Conservation (phyloP, 306 rosid species). For the Fragaria vesca region DNA sequence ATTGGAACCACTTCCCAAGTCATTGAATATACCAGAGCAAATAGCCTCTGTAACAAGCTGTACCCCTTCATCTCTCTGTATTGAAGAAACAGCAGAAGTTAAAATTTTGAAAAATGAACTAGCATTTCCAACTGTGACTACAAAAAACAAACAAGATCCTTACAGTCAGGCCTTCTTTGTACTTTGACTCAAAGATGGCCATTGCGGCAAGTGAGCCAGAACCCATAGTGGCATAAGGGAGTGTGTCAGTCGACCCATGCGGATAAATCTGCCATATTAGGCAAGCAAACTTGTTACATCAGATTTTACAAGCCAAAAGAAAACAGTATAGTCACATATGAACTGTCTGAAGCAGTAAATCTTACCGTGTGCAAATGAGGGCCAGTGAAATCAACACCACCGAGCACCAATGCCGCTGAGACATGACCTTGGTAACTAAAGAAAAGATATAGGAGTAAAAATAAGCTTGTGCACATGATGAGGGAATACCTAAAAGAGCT, state of each 20-base stretch:
- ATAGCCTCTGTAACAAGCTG: constrained; percentile 58
- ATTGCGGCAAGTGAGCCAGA: constrained; percentile 65
- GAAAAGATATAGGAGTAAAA: constrained; percentile 19
- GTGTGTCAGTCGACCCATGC: constrained; percentile 82
- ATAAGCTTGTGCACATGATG: background rate
- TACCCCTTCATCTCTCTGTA: constrained; percentile 11
- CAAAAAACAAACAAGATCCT: constrained; percentile 21
- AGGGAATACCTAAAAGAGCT: background rate
- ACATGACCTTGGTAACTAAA: constrained; percentile 84
- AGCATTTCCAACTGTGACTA: background rate
- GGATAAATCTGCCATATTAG: constrained; percentile 64
- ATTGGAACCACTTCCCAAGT: constrained; percentile 96
- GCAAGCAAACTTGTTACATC: background rate
- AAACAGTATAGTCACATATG: background rate
- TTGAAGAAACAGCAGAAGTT: background rate
- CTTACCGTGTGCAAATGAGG: constrained; percentile 94
- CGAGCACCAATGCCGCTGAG: constrained; percentile 92
- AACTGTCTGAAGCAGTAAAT: constrained; percentile 14
- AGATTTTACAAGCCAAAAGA: constrained; percentile 16
- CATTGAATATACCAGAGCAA: constrained; percentile 91
- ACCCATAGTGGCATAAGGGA: constrained; percentile 64
- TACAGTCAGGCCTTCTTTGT: constrained; percentile 67
- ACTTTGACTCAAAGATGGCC: constrained; percentile 61
- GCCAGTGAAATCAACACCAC: constrained; percentile 93
- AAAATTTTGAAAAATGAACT: background rate